phyloP scores from a whole-genome alignment of 164 flowering plant genomes.

The Kingdonia uniflora region DNA sequence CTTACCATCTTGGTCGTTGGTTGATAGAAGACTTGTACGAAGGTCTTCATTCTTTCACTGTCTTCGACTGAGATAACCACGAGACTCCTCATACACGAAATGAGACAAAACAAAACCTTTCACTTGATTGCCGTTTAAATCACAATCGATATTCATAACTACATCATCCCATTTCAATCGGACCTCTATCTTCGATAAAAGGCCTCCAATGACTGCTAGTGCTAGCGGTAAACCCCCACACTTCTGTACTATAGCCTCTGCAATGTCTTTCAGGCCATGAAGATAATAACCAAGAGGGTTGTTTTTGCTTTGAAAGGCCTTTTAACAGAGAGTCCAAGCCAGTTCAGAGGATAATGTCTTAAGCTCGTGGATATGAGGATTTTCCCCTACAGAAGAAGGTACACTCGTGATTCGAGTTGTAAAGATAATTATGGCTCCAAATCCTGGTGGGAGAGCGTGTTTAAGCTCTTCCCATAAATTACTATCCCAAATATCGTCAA shows the following conservation, averaged over 20 bases:
- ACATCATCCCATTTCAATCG: slow-evolving; percentile 4
- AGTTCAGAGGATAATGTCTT: not conserved
- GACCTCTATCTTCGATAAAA: slow-evolving; percentile 3
- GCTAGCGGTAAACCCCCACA: slow-evolving; percentile 6
- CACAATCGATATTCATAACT: slow-evolving; percentile 3
- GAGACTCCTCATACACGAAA: too few relatives aligned
- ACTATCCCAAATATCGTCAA: slow-evolving; percentile 17
- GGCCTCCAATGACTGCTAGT: not conserved
- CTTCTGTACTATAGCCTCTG: not conserved
- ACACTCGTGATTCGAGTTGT: slow-evolving; percentile 2
- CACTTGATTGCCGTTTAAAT: not conserved
- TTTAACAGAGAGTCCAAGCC: slow-evolving; percentile 4
- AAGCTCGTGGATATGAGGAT: not conserved
- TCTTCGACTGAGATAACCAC: too few relatives aligned
- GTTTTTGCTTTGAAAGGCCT: slow-evolving; percentile 1
- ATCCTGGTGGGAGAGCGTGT: slow-evolving; percentile 8
- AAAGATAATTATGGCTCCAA: slow-evolving; percentile 6
- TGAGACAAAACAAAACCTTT: too few relatives aligned
- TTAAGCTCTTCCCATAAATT: slow-evolving; percentile 10
- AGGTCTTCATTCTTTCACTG: too few relatives aligned
- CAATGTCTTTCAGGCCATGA: not conserved
- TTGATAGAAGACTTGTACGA: too few relatives aligned
- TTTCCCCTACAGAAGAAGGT: too few relatives aligned
- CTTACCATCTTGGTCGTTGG: too few relatives aligned
- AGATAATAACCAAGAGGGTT: slow-evolving; percentile 1